Evolutionary conservation across 208 protist genomes (phyloP).

Genomic region (Willaertia magna): DNA sequence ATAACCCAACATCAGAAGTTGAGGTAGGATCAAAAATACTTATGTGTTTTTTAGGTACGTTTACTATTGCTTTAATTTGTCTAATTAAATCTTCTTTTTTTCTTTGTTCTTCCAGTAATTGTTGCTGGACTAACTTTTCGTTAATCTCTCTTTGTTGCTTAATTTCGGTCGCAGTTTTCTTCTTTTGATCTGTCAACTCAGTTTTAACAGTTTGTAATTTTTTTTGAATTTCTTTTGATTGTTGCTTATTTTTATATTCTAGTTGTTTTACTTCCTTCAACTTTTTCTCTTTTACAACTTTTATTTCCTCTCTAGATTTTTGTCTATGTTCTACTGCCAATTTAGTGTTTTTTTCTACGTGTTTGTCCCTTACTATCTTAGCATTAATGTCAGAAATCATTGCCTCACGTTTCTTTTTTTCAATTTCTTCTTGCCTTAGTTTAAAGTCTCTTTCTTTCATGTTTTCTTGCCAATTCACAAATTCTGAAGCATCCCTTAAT

Average conservation of each 20-base stretch:
- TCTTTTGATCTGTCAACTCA: background rate
- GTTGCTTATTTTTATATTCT: slow-evolving; percentile 7
- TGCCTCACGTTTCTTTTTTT: slow-evolving; percentile 13
- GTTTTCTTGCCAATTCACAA: slow-evolving; percentile 12
- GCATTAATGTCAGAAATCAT: slow-evolving; percentile 15
- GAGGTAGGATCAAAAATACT: slow-evolving; percentile 21
- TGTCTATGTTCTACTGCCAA: background rate
- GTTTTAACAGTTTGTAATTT: background rate
- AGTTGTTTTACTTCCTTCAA: background rate
- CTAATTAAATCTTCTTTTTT: slow-evolving; percentile 20
- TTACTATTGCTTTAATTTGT: slow-evolving; percentile 30
- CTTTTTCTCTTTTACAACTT: background rate
- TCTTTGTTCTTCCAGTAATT: slow-evolving; percentile 6
- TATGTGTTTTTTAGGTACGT: slow-evolving; percentile 13
- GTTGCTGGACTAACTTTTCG: background rate
- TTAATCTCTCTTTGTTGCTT: background rate
- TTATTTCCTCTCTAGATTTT: background rate
- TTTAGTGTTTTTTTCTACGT: slow-evolving; percentile 2
- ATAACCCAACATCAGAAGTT: slow-evolving; percentile 15
- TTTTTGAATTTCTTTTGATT: background rate
- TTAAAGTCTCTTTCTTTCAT: slow-evolving; percentile 19
- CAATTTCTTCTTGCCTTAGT: background rate
- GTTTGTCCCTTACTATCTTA: background rate
- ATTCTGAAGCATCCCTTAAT: slow-evolving; percentile 22
- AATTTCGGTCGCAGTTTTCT: background rate